Conservation (phyloP, 176 grass and related monocot genomes). For the Hsuehochloa calcarea region DNA sequence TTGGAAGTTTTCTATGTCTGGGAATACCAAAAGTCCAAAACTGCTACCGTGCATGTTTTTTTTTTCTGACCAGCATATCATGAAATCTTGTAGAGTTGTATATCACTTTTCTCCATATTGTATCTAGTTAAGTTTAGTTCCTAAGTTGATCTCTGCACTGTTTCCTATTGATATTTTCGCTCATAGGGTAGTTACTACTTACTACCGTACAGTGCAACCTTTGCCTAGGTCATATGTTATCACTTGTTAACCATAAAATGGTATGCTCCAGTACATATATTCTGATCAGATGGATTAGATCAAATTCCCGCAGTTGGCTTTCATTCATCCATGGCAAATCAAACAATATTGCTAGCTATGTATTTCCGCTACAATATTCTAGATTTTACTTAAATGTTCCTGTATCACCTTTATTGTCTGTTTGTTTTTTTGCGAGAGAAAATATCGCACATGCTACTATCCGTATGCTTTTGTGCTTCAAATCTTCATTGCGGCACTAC, state of each 20-base stretch:
- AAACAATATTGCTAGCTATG: not conserved
- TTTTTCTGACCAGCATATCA: not conserved
- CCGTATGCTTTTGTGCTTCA: not conserved
- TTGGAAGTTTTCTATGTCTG: not conserved
- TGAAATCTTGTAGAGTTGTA: not conserved
- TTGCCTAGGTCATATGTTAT: not conserved
- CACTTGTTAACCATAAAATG: not conserved
- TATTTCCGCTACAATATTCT: not conserved
- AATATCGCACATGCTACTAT: not conserved
- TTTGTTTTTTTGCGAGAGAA: not conserved
- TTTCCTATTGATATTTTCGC: not conserved
- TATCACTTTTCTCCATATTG: not conserved
- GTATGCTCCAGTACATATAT: not conserved
- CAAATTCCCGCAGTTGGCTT: not conserved
- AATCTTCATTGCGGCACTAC: not conserved
- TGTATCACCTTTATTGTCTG: not conserved
- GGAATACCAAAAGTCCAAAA: not conserved
- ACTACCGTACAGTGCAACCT: not conserved
- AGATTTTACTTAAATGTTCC: not conserved
- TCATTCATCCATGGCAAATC: not conserved
- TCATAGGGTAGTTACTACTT: not conserved
- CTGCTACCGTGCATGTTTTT: not conserved
- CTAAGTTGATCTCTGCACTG: not conserved
- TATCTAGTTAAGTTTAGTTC: not conserved
- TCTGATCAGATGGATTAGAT: not conserved